Evolutionary conservation across 441 rosid species (phyloP).

Genomic region (Arabidopsis lyrata): DNA sequence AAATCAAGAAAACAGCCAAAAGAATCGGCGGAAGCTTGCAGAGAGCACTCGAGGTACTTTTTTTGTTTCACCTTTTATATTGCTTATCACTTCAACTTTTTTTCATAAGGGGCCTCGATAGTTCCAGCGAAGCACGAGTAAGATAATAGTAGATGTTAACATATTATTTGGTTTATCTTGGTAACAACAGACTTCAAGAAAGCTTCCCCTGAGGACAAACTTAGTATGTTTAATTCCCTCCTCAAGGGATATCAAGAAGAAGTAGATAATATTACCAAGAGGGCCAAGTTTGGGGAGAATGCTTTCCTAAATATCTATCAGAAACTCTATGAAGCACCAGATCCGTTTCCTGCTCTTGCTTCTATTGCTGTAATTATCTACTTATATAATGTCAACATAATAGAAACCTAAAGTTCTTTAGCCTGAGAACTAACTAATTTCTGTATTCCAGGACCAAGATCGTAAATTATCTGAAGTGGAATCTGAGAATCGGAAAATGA

Average conservation of each 20-base stretch:
- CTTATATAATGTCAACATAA: slow-evolving; percentile 8
- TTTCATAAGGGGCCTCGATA: background rate
- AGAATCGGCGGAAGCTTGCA: slow-evolving; percentile 96
- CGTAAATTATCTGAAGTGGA: slow-evolving; percentile 85
- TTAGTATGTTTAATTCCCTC: slow-evolving; percentile 84
- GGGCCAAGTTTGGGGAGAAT: slow-evolving; percentile 99
- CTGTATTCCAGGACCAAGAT: slow-evolving; percentile 81
- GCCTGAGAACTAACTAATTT: background rate
- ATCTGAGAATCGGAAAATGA: slow-evolving; percentile 96
- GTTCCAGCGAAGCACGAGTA: background rate
- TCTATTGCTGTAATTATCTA: slow-evolving; percentile 78
- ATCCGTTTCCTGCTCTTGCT: slow-evolving; percentile 96
- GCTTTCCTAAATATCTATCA: slow-evolving; percentile 97
- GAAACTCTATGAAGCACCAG: slow-evolving; percentile 99
- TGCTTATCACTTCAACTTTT: background rate
- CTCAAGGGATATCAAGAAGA: slow-evolving; percentile 99
- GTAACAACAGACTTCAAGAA: slow-evolving; percentile 88
- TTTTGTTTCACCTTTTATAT: slow-evolving; percentile 17
- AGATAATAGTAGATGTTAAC: slow-evolving; percentile 21
- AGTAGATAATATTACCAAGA: slow-evolving; percentile 99
- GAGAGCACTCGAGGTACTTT: slow-evolving; percentile 95
- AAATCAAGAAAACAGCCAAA: slow-evolving; percentile 96
- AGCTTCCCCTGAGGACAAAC: slow-evolving; percentile 91
- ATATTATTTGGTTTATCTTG: slow-evolving; percentile 28
- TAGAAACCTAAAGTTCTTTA: slow-evolving; percentile 3